Base-by-base conservation (phyloP, 164 flowering plant genomes). In the Kingdonia uniflora region DNA sequence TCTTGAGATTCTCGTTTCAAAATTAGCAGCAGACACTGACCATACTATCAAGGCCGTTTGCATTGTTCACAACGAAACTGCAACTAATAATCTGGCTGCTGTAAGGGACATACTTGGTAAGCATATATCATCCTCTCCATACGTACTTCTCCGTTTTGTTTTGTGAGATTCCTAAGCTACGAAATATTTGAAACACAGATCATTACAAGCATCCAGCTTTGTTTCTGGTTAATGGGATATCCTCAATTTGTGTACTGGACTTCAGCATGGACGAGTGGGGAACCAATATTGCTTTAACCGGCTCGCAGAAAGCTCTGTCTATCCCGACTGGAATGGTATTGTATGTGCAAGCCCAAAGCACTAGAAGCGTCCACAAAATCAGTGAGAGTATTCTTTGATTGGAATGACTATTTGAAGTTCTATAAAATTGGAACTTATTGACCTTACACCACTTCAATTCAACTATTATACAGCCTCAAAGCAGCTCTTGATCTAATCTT, bases 201-300 rank as follows among this genome's bases (percentile, higher is more conserved):
- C 63, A 84, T 44, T 80, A 87, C 74, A 58, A 68, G 50, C 98
- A 92, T 64, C 98, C 98, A 24, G 98, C 95, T 35, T 78, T 92
- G 51, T 58, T 87, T 21, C 87, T 87, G 0, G 98, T 91, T 37
- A 96, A 91, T 58, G 98, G 98, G 24, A 96, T 91, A 44, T 91
- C 98, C 7, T 91, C 98, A 20, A 91, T 91, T 15, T 84, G 95
- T 66, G 98, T 96, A 14, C 85, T 91, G 55, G 96, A 91, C 65
- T 91, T 91, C 65, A 90, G 91, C 21, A 91, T 91, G 98, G 98
- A 91, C 55, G 96, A 91, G 58, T 91, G 98, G 98, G 98, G 96
- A 35, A 58, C 87, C 1, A 96, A 91, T 68, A 96, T 91, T 49
- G 96, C 98, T 19, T 60, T 91, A 52, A 91, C 98, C 6, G 98